Evolutionary conservation across 148 eudicot genomes (phyloP), one percentile per base, ranked within the genome.

Genomic region (Oxyria digyna): DNA sequence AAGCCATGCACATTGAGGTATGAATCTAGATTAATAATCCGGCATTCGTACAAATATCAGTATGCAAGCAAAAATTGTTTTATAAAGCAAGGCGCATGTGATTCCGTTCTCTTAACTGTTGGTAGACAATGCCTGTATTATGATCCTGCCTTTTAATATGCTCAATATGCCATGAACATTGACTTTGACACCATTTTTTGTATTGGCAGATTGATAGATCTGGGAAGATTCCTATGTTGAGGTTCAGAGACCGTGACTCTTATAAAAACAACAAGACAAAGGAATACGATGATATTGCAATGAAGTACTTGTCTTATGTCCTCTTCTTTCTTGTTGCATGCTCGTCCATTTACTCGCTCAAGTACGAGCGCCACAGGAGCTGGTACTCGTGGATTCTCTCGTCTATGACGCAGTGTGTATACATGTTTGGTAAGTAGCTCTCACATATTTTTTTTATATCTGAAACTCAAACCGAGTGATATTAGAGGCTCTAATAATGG

Each of bases 1-100:
- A 94, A 78, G 98, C 98, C 41, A 94, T 94, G 98, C 98, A 90
- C 79, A 87, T 94, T 70, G 92, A 90, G 97, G 98, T 94, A 81
- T 69, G 42, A 20, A 48, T 57, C 69, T 62, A 70, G 40, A 46
- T 18, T 23, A 43, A 29, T 31, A 29, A 59, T 14, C 55, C 8
- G 18, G 4, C 55, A 20, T 11, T 26, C 24, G 8, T 18, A 49
- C 9, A 49, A 49, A n/a, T 0, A n/a, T n/a, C n/a, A n/a, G n/a
- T n/a, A n/a, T 4, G 55, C 48, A 49, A 20, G 24, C 18, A 20
- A 49, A 20, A 49, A 5, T 38, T 8, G 55, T 49, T 24, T 49
- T 49, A 9, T 18, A 49, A n/a, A 49, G 55, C 18, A 26, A 49
- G 9, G 4, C 4, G 55, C 49, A 45, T 14, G 49, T 20, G 3